These are phyloP conservation scores for Sphagnum tenellum DNA, from an alignment of 225 moss, liverwort and hornwort genomes.

Conservation along the genomic window DNA sequence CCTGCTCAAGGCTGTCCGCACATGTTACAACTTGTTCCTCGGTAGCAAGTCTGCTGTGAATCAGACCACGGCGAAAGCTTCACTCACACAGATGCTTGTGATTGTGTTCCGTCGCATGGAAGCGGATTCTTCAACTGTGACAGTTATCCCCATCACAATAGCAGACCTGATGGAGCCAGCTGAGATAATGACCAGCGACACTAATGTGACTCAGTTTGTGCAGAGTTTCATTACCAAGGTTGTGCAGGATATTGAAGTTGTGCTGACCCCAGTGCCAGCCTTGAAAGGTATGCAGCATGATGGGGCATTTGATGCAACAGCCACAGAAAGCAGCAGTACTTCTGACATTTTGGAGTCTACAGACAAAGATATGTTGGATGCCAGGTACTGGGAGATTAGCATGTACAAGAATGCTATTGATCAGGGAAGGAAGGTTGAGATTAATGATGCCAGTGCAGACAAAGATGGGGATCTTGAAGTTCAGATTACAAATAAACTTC, in stretches of 20 bases:
- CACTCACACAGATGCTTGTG: constrained; percentile 97
- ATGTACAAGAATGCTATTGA: constrained; percentile 96
- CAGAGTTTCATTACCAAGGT: constrained; percentile 99
- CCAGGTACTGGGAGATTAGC: constrained; percentile 99
- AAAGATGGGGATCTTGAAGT: constrained; percentile 97
- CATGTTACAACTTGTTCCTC: constrained; percentile 91
- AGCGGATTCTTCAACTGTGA: constrained; percentile 95
- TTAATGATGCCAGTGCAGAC: constrained; percentile 66
- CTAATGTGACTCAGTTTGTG: constrained; percentile 89
- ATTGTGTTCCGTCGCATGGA: constrained; percentile 99
- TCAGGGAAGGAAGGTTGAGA: constrained; percentile 68
- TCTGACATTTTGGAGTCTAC: constrained; percentile 86
- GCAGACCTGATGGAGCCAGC: constrained; percentile 99
- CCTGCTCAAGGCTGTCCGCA: constrained; percentile 92
- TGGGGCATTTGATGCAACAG: constrained; percentile 83
- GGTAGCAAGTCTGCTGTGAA: constrained; percentile 96
- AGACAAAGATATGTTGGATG: constrained; percentile 98
- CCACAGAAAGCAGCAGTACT: constrained; percentile 69
- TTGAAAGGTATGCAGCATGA: constrained; percentile 83
- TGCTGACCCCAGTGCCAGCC: constrained; percentile 76
- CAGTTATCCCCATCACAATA: constrained; percentile 90
- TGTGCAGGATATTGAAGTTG: constrained; percentile 97
- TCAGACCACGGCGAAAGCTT: constrained; percentile 99
- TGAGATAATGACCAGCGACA: constrained; percentile 79
- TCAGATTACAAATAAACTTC: constrained; percentile 91